Conservation (phyloP, 2,329 filamentous ascomycete species). For the Fusarium coicis region DNA sequence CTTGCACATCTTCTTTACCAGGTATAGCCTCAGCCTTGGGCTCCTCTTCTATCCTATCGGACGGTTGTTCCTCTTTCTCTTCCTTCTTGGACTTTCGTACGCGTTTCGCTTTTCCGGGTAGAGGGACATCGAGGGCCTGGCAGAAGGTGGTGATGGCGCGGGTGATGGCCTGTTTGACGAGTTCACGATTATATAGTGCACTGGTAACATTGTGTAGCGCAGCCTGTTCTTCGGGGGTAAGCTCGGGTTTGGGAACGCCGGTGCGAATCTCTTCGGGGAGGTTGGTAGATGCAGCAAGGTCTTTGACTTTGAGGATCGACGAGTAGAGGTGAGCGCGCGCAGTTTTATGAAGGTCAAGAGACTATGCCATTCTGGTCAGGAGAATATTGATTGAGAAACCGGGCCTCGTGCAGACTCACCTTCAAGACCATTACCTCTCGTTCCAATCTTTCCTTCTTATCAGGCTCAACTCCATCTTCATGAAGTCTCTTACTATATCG, state of each 20-base stretch:
- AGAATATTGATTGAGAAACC: background rate
- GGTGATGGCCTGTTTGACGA: conserved; percentile 61
- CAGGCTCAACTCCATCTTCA: conserved; percentile 57
- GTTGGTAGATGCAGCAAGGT: conserved; percentile 61
- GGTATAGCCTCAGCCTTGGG: conserved; percentile 19
- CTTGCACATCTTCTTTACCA: conserved; percentile 33
- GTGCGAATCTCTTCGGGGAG: conserved; percentile 61
- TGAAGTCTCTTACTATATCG: conserved; percentile 72
- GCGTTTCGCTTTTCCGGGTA: conserved; percentile 55
- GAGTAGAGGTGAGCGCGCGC: conserved; percentile 67
- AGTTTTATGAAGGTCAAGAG: conserved; percentile 67
- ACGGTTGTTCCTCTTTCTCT: conserved; percentile 46
- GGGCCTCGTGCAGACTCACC: conserved; percentile 46
- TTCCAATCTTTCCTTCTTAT: conserved; percentile 69
- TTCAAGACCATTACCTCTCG: conserved; percentile 68
- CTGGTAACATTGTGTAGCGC: conserved; percentile 70
- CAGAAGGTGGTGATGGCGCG: conserved; percentile 63
- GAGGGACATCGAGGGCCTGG: conserved; percentile 57
- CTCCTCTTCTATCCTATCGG: conserved; percentile 37
- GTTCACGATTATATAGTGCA: conserved; percentile 62
- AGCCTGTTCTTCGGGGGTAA: conserved; percentile 62
- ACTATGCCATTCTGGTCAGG: conserved; percentile 49
- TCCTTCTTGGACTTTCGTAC: conserved; percentile 48
- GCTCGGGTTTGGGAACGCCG: conserved; percentile 60
- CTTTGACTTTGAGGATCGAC: conserved; percentile 64